Evolutionary conservation across 2,329 filamentous ascomycete genomes (phyloP).

Genomic region (Fusarium sp.): DNA sequence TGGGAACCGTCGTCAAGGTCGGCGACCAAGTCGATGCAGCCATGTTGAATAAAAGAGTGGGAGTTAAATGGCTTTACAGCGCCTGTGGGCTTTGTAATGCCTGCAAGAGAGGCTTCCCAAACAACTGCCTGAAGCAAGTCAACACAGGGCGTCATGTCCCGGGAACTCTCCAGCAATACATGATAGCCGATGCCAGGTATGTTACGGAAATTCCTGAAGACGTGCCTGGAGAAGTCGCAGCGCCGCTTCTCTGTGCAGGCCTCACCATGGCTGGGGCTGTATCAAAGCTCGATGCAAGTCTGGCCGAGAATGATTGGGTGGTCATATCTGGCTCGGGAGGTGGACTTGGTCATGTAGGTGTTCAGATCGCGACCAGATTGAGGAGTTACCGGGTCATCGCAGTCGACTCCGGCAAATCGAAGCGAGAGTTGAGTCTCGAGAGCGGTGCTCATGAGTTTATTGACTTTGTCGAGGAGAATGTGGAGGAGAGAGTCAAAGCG

Average conservation of each 20-base stretch:
- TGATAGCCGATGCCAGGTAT: slow-evolving; percentile 45
- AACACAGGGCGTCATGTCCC: slow-evolving; percentile 55
- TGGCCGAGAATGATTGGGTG: slow-evolving; percentile 43
- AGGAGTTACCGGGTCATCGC: slow-evolving; percentile 43
- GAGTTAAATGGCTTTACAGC: slow-evolving; percentile 59
- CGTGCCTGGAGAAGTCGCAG: slow-evolving; percentile 37
- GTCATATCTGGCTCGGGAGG: slow-evolving; percentile 48
- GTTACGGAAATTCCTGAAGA: slow-evolving; percentile 42
- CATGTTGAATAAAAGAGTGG: slow-evolving; percentile 52
- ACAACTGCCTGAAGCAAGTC: slow-evolving; percentile 56
- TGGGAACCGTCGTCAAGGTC: slow-evolving; percentile 45
- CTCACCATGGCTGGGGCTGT: slow-evolving; percentile 49
- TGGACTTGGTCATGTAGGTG: slow-evolving; percentile 49
- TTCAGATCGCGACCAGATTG: slow-evolving; percentile 46
- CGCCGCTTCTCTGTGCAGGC: slow-evolving; percentile 49
- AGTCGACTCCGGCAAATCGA: slow-evolving; percentile 42
- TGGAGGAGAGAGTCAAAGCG: slow-evolving; percentile 34
- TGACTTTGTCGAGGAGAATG: slow-evolving; percentile 41
- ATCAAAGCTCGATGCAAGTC: slow-evolving; percentile 21
- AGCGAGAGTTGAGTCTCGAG: slow-evolving; percentile 35
- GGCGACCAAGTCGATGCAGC: slow-evolving; percentile 43
- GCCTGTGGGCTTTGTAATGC: slow-evolving; percentile 53
- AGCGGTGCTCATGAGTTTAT: slow-evolving; percentile 46
- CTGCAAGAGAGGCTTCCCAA: slow-evolving; percentile 50
- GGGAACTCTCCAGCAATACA: slow-evolving; percentile 48